Evolutionary conservation across 2,329 filamentous ascomycete genomes (phyloP).

Genomic region (Monosporascus sp.): DNA sequence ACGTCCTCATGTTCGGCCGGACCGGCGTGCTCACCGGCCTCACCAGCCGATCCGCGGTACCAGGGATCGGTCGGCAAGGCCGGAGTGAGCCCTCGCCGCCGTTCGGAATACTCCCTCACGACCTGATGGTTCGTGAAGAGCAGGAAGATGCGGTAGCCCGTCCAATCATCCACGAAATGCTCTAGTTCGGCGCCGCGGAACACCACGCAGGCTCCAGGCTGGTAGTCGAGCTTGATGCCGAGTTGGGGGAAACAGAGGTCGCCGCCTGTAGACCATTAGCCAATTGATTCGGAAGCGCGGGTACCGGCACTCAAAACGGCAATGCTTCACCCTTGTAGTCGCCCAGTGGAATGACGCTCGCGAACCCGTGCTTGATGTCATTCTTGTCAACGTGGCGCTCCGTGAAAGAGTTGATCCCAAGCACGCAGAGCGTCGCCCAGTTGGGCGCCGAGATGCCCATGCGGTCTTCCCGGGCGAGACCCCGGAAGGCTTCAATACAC

Average conservation of each 20-base stretch:
- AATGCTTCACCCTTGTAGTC: not conserved
- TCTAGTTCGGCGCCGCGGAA: constrained; percentile 3
- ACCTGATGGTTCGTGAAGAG: constrained; percentile 5
- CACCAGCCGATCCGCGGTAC: no score
- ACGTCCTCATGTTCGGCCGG: no score
- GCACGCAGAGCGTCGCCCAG: constrained; percentile 1
- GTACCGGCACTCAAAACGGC: not conserved
- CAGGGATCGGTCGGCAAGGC: not conserved
- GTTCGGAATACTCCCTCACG: constrained; percentile 1
- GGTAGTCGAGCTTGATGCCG: not conserved
- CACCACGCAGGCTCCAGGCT: constrained; percentile 3
- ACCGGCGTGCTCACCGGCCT: not conserved
- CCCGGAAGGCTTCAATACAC: not conserved
- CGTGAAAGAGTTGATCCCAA: constrained; percentile 3
- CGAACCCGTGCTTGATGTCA: constrained; percentile 3
- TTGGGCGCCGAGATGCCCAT: not conserved
- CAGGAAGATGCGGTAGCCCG: constrained; percentile 4
- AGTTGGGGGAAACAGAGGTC: constrained; percentile 6
- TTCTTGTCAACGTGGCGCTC: constrained; percentile 1
- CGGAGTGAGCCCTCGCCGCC: not conserved
- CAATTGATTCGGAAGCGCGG: not conserved
- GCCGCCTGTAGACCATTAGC: not conserved
- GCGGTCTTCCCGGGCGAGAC: not conserved
- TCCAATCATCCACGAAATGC: constrained; percentile 6
- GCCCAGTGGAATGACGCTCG: constrained; percentile 3